Evolutionary conservation across 208 protist species (phyloP).

Genomic region (Leptomonas pyrrhocoris): DNA sequence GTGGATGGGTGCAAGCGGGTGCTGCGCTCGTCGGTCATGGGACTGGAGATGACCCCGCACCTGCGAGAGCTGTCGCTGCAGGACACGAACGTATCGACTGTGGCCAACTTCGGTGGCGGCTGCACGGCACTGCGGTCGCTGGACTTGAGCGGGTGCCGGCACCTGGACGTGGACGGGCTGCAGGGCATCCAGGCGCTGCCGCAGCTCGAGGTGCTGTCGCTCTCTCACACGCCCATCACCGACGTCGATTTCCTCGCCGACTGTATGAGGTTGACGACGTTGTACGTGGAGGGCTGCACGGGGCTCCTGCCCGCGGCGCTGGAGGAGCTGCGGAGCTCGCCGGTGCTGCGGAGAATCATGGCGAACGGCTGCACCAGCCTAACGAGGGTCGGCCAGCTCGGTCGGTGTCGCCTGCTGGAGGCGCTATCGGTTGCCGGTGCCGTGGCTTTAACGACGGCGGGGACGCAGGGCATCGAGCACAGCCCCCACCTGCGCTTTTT

Average conservation of each 20-base stretch:
- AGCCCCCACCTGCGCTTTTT: conserved; percentile 43
- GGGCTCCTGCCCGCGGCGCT: conserved; percentile 38
- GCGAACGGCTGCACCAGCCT: conserved; percentile 38
- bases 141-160: conserved; percentile 59
- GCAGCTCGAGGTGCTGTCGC: conserved; percentile 48
- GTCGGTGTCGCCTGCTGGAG: conserved; percentile 33
- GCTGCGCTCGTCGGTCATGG: conserved; percentile 52
- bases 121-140: conserved; percentile 38
- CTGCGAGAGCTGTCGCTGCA: conserved; percentile 56
- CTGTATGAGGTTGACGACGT: conserved; percentile 36
- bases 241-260: conserved; percentile 50
- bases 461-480: conserved; percentile 41
- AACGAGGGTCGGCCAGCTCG: conserved; percentile 38
- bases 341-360: conserved; percentile 38
- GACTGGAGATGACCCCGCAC: conserved; percentile 41
- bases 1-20: conserved; percentile 66
- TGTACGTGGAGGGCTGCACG: conserved; percentile 59
- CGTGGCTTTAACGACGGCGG: conserved; percentile 30
- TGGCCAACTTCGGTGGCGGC: conserved; percentile 52
- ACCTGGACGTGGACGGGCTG: conserved; percentile 60
- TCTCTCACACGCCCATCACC: conserved; percentile 52
- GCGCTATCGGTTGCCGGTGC: conserved; percentile 42
- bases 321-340: conserved; percentile 39
- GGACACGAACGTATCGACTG: conserved; percentile 61
- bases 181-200: conserved; percentile 58